These are phyloP conservation scores for Gaeumannomyces sp. DNA, from an alignment of 2,329 filamentous ascomycete species.

Conservation along the genomic window DNA sequence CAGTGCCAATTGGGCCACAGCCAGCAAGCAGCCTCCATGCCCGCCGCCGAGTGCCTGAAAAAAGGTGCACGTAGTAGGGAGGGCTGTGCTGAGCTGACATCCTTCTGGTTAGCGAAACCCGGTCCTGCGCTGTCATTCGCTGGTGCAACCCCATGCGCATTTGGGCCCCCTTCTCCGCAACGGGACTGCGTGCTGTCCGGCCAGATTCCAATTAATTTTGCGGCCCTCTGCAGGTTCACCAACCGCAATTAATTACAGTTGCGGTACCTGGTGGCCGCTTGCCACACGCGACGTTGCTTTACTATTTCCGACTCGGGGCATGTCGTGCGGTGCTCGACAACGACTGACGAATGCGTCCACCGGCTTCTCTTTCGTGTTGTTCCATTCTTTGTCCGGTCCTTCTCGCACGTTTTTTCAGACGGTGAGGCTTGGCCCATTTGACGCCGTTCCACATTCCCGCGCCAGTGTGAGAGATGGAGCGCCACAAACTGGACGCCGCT, in stretches of 20 bases:
- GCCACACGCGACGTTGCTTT: no score
- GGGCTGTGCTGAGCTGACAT: neutral
- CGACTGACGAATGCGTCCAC: no score
- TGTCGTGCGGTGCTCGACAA: no score
- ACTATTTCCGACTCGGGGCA: no score
- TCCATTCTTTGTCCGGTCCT: neutral
- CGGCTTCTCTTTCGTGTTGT: no score
- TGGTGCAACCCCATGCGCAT: conserved; percentile 2
- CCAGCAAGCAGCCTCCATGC: neutral
- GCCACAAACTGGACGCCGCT: no score
- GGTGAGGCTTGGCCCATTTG: neutral
- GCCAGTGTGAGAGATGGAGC: neutral
- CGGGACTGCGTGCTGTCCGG: neutral
- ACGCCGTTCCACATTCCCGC: neutral
- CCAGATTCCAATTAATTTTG: neutral
- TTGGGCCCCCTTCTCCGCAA: neutral
- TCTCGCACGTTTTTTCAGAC: neutral
- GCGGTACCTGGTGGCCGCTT: no score
- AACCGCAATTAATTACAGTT: neutral
- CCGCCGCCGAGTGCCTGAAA: neutral
- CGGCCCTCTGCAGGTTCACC: no score
- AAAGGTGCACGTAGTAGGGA: neutral
- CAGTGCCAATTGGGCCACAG: neutral
- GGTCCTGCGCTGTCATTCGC: conserved; percentile 3
- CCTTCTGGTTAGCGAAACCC: conserved; percentile 4